Evolutionary conservation across 441 rosid genomes (phyloP).

Genomic region (Aleurites moluccanus): DNA sequence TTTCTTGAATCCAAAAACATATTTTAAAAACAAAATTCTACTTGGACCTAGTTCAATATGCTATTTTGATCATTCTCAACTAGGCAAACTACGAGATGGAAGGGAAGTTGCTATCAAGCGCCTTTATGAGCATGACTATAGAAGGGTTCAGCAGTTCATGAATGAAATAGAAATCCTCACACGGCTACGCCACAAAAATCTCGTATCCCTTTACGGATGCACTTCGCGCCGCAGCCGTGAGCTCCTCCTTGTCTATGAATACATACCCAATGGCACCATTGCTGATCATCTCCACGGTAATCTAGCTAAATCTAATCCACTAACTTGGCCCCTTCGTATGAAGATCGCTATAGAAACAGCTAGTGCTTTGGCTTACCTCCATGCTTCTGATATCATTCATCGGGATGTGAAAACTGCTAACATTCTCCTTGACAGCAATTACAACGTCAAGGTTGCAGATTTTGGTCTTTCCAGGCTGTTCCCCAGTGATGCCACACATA

Average conservation of each 20-base stretch:
- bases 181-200: conserved; percentile 63
- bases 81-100: conserved; percentile 64
- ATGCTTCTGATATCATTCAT: conserved; percentile 66
- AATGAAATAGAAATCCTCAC: conserved; percentile 75
- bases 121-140: conserved; percentile 54
- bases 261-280: conserved; percentile 61
- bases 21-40: not conserved
- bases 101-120: conserved; percentile 79
- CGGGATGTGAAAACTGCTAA: conserved; percentile 70
- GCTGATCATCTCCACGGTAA: conserved; percentile 73
- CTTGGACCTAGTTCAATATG: not conserved
- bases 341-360: conserved; percentile 77
- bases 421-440: conserved; percentile 62
- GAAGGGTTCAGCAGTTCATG: conserved; percentile 57
- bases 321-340: conserved; percentile 62
- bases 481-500: conserved; percentile 57
- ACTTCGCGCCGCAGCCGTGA: conserved; percentile 63
- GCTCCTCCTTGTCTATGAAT: conserved; percentile 80
- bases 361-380: conserved; percentile 65
- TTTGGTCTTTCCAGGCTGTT: conserved; percentile 65
- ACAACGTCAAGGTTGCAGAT: conserved; percentile 66
- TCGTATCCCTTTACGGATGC: conserved; percentile 74
- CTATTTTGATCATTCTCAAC: conserved; percentile 3
- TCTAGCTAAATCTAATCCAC: conserved; percentile 27
- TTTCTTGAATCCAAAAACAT: not conserved